Conservation (phyloP, 129 eudicot genomes). For the Saposhnikovia divaricata region DNA sequence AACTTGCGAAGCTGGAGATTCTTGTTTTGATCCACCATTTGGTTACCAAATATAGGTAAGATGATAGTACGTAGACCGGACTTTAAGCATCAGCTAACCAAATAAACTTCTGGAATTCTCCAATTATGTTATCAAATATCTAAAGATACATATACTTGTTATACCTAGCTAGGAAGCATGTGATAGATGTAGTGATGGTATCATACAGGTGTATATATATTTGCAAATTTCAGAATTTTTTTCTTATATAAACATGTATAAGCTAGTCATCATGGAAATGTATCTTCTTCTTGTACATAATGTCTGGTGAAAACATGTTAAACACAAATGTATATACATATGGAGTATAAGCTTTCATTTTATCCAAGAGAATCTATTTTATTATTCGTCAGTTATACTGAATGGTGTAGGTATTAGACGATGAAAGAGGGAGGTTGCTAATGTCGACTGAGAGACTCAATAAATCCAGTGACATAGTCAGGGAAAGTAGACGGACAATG, state of each 20-base stretch:
- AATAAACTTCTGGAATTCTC: not conserved
- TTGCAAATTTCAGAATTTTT: no score
- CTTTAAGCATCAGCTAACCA: not conserved
- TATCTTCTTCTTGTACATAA: no score
- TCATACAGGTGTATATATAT: no score
- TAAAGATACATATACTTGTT: not conserved
- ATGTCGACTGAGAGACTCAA: slow-evolving; percentile 54
- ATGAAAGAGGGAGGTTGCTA: slow-evolving; percentile 26
- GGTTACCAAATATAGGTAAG: slow-evolving; percentile 62
- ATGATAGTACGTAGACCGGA: not conserved
- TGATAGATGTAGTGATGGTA: no score
- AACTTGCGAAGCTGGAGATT: slow-evolving; percentile 79
- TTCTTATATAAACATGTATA: not conserved
- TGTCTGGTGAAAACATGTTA: no score
- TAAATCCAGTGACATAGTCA: slow-evolving; percentile 54
- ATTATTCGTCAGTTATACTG: no score
- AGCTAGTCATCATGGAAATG: not conserved
- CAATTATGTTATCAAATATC: not conserved
- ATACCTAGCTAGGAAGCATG: not conserved
- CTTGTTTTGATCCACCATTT: slow-evolving; percentile 70
- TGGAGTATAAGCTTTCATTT: no score
- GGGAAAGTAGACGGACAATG: slow-evolving; percentile 60
- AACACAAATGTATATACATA: no score
- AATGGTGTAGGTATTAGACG: no score
- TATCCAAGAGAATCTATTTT: no score